These are phyloP conservation scores for Microsporum canis DNA, from an alignment of 2,329 filamentous ascomycete species.

Conservation along the genomic window DNA sequence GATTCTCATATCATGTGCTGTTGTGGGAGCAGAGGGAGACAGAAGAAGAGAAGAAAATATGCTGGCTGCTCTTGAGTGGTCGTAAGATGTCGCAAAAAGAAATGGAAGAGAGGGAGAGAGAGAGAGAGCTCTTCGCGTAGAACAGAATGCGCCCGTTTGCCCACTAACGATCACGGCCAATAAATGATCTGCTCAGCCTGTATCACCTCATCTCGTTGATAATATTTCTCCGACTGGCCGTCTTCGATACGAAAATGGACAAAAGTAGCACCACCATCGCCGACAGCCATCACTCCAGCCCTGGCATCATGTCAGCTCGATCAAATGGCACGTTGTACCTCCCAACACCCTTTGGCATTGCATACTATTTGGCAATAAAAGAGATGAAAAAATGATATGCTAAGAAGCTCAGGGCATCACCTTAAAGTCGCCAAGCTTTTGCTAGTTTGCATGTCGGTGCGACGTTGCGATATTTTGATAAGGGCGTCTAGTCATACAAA, in stretches of 20 bases:
- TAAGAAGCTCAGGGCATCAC: neutral
- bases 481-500: neutral
- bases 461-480: neutral
- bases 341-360: neutral
- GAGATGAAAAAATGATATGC: neutral
- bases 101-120: neutral
- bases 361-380: neutral
- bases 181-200: neutral
- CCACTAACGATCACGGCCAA: neutral
- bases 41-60: neutral
- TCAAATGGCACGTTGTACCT: neutral
- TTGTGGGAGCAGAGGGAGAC: neutral
- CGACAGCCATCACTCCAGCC: neutral
- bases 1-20: neutral
- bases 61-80: neutral
- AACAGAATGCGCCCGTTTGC: neutral
- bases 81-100: neutral
- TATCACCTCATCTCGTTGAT: neutral
- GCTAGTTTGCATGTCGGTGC: neutral
- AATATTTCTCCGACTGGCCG: slow-evolving; percentile 2
- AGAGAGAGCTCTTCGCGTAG: neutral
- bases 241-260: neutral
- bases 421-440: slow-evolving; percentile 1
- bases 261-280: neutral
- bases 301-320: neutral